A percentile compares a stretch with the other conserved stretches of the same genome.
These are phyloP conservation scores for Cyclotella cryptica DNA, from an alignment of 108 stramenopile genomes.

Conservation along the genomic window DNA sequence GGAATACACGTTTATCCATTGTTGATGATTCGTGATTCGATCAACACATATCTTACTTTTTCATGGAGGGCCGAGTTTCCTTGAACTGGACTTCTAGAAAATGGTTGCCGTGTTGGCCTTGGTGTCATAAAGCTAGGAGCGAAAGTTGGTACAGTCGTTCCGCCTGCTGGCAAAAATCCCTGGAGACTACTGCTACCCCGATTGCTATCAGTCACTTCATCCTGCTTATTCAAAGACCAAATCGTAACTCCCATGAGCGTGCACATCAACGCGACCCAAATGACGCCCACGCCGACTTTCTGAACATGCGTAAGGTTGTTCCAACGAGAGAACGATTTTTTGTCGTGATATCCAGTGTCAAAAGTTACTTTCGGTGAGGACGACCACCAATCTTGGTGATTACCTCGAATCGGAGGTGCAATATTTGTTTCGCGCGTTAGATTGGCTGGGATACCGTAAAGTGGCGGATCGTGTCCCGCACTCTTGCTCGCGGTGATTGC, in stretches of 20 bases:
- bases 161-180: slow-evolving; percentile 11
- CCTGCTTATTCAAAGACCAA: slow-evolving; percentile 26
- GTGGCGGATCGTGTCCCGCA: not conserved
- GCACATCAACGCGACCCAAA: slow-evolving; percentile 41
- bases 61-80: slow-evolving; percentile 25
- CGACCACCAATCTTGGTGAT: slow-evolving; percentile 19
- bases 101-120: slow-evolving; percentile 18
- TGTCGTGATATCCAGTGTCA: slow-evolving; percentile 20
- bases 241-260: slow-evolving; percentile 41
- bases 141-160: slow-evolving; percentile 9
- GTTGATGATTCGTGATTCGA: not conserved
- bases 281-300: slow-evolving; percentile 32
- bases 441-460: slow-evolving; percentile 17
- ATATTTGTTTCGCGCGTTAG: slow-evolving; percentile 40
- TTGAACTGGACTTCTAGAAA: slow-evolving; percentile 5
- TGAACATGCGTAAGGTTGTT: slow-evolving; percentile 5
- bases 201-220: not conserved
- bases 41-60: slow-evolving; percentile 12
- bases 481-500: not conserved
- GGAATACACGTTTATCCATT: not conserved
- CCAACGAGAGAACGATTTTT: slow-evolving; percentile 13
- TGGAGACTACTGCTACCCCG: slow-evolving; percentile 6
- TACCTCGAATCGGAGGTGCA: slow-evolving; percentile 25
- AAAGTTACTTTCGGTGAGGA: slow-evolving; percentile 22
- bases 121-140: slow-evolving; percentile 13